Evolutionary conservation across 2,329 filamentous ascomycete species (phyloP).

Genomic region (Cordyceps cicadae): DNA sequence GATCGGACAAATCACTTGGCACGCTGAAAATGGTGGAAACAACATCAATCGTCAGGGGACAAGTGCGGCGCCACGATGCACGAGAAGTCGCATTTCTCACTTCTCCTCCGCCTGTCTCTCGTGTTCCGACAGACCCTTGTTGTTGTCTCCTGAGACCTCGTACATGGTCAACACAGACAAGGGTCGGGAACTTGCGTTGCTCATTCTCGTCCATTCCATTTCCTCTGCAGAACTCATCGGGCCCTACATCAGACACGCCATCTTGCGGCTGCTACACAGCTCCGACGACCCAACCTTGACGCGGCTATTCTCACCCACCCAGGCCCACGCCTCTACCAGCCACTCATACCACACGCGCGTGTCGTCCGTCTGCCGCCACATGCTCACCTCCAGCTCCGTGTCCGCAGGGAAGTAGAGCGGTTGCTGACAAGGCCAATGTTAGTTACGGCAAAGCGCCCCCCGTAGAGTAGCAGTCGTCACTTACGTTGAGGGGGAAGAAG

Average conservation of each 20-base stretch:
- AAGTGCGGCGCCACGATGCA: neutral
- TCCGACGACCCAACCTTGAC: constrained; percentile 60
- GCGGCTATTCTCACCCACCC: constrained; percentile 49
- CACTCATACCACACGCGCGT: constrained; percentile 98
- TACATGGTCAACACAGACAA: neutral
- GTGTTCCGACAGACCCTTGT: neutral
- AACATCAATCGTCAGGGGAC: neutral
- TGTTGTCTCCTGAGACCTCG: too few relatives aligned
- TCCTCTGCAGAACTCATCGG: neutral
- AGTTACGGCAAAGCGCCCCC: neutral
- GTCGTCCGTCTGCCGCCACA: constrained; percentile 95
- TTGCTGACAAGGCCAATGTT: constrained; percentile 43
- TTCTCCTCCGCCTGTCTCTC: neutral
- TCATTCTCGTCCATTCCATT: neutral
- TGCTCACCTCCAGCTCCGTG: constrained; percentile 78
- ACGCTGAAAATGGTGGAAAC: too few relatives aligned
- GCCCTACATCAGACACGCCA: constrained; percentile 60
- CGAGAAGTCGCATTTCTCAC: neutral
- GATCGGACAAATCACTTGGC: too few relatives aligned
- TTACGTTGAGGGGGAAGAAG: constrained; percentile 89
- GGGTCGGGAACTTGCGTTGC: too few relatives aligned
- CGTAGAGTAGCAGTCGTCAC: constrained; percentile 18
- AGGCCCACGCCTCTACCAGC: constrained; percentile 78
- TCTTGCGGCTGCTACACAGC: constrained; percentile 59
- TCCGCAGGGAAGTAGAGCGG: constrained; percentile 80